These are phyloP conservation scores for Melampsora americana DNA, from an alignment of 1,284 basidiomycete species.

Conservation along the genomic window DNA sequence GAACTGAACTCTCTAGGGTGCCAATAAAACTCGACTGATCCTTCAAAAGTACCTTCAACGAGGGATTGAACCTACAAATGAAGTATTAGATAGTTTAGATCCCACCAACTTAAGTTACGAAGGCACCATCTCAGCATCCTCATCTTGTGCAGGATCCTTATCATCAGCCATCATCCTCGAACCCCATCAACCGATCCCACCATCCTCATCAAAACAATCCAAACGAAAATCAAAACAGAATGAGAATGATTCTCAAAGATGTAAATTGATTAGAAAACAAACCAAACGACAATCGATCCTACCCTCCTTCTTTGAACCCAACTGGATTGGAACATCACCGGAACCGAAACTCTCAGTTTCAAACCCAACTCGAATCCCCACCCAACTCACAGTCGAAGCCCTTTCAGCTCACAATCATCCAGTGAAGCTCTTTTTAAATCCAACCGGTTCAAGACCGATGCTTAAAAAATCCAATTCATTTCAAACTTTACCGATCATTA, in stretches of 20 bases:
- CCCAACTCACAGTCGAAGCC: constrained; percentile 21
- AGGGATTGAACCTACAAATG: constrained; percentile 35
- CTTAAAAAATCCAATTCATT: constrained; percentile 18
- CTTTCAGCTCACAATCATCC: constrained; percentile 39
- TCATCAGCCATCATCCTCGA: background rate
- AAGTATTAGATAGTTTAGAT: constrained; percentile 39
- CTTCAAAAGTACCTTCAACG: constrained; percentile 31
- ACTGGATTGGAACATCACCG: no score
- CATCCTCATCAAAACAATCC: no score
- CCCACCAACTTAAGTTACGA: constrained; percentile 41
- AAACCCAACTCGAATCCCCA: background rate
- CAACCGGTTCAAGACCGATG: background rate
- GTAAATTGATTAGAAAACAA: constrained; percentile 27
- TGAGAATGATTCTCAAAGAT: background rate
- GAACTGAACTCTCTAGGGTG: constrained; percentile 11
- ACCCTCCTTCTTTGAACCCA: constrained; percentile 39
- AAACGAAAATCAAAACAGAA: background rate
- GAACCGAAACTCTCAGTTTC: background rate
- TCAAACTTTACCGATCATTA: constrained; percentile 16
- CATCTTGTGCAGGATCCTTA: background rate
- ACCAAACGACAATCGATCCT: constrained; percentile 35
- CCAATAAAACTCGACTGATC: constrained; percentile 40
- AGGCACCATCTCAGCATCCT: constrained; percentile 4
- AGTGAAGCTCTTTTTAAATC: constrained; percentile 16
- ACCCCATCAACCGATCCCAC: background rate